Base-by-base conservation (phyloP, 176 grass and related monocot genomes). In the Juncus effusus region DNA sequence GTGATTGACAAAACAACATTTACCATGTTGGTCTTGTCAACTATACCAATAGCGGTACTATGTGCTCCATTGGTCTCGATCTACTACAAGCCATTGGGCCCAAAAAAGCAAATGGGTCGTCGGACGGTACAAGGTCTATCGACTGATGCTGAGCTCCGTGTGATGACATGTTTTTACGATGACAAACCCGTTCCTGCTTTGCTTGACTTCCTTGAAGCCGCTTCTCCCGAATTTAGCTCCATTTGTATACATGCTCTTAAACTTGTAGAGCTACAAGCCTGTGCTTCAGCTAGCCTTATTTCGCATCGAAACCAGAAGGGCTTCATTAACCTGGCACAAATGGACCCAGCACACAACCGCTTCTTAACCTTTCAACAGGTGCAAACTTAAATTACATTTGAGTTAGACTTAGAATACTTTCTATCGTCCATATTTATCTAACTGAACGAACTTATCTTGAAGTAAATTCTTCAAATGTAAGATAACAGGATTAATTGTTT, bases 331-430 rank as follows among this genome's bases (percentile, higher is more conserved):
- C 13, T 42, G 6, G 12, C 42, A 4, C 19, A 82, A 54, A 69
- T 76, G 64, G 73, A 82, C 36, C 72, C 51, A 11, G 42, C 76
- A 42, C 64, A 64, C 72, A 76, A 82, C 15, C 47, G 60, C 39
- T 82, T 82, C 54, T 38, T 64, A 54, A 40, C 49, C 56, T 56
- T 70, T 42, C 64, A 69, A 16, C n/a, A 82, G 64, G 36, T 65
- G 13, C 8, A 2, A 14, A 6, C 9, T 47, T 6, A 47, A 47
- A 47, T 6, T 6, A 6, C 6, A 45, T 7, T 7, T 45, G 42
- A 45, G 42, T 45, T 45, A 45, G 9, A 47, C 4, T 47, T 47
- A 5, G 6, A 9, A 47, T 9, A 5, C 9, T 47, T 47, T 47
- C 9, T 1, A 47, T 47, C 9, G 9, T 6, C 0, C 44, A 47